Percentiles rank a stretch among this genome's conserved stretches.
Evolutionary conservation across 768 basidiomycete genomes (phyloP).

Genomic region (Zangia roseola): DNA sequence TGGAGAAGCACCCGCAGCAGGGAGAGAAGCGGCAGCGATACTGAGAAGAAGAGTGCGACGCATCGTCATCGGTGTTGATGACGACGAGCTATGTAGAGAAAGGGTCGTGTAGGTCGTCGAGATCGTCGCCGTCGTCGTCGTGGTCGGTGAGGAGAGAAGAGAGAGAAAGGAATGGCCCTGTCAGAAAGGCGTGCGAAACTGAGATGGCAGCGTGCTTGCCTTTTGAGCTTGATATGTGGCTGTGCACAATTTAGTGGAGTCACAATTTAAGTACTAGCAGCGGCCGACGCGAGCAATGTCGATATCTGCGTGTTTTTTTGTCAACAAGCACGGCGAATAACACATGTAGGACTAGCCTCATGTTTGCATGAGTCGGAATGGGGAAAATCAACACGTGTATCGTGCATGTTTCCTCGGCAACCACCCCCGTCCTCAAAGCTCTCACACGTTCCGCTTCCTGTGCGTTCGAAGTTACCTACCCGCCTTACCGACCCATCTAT

Average conservation of each 20-base stretch:
- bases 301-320: slow-evolving; percentile 6
- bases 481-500: too few relatives aligned
- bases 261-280: neutral
- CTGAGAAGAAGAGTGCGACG: slow-evolving; percentile 20
- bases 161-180: slow-evolving; percentile 23
- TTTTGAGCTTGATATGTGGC: slow-evolving; percentile 33
- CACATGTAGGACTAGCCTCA: slow-evolving; percentile 19
- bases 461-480: too few relatives aligned
- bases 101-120: slow-evolving; percentile 2
- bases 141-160: slow-evolving; percentile 17
- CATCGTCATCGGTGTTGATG: slow-evolving; percentile 20
- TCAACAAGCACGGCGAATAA: slow-evolving; percentile 20
- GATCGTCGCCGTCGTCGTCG: slow-evolving; percentile 29
- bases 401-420: slow-evolving; percentile 20
- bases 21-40: slow-evolving; percentile 24
- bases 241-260: slow-evolving; percentile 14
- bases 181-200: slow-evolving; percentile 31
- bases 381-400: slow-evolving; percentile 25
- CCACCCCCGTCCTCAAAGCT: too few relatives aligned
- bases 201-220: slow-evolving; percentile 23
- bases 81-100: neutral
- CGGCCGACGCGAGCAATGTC: slow-evolving; percentile 9
- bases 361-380: slow-evolving; percentile 22
- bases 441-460: slow-evolving; percentile 4
- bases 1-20: slow-evolving; percentile 21